Base-by-base conservation (phyloP, 306 rosid genomes). In the Styphnolobium japonicum region DNA sequence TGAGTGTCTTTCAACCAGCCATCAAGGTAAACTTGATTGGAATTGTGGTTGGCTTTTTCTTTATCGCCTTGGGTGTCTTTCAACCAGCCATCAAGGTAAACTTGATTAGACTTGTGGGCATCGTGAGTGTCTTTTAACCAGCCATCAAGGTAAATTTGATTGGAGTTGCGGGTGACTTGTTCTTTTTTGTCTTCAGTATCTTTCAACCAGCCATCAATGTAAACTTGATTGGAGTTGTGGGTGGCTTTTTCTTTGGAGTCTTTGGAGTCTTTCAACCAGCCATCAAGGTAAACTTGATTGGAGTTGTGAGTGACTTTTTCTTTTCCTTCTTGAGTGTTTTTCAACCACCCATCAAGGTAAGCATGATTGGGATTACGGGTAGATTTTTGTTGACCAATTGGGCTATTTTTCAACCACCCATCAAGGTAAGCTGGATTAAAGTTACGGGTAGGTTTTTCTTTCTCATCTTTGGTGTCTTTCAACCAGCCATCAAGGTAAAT, bases 271-370 rank as follows among this genome's bases (percentile, higher is more conserved):
- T 51, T 16, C 58, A 51, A 18, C 58, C 58, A 51, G 1, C 58
- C 58, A 51, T 51, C 58, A 51, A 51, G 58, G 25, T 51, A 51
- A 48, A n/a, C 8, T 4, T 7, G 55, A n/a, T 48, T n/a, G 7
- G 55, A 48, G 7, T n/a, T 15, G 0, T 45, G 51, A 3, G 4
- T 3, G 6, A 21, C 15, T n/a, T 48, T 48, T 15, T 5, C 7
- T 48, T 69, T 4, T 4, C 2, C 29, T 1, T 45, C 55, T 27
- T 52, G 60, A 18, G n/a, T 43, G 33, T 61, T 42, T 19, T 5
- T 71, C n/a, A 62, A 72, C 34, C 55, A 48, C 55, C 61, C 57
- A 1, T 65, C 60, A 42, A 22, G 71, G 51, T 73, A 74, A 23
- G 48, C 21, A 43, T 29, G 57, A 37, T 11, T 64, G 49, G 70